Evolutionary conservation across 345 rosid species (phyloP), one percentile per base, ranked within the genome.

Genomic region (Aethionema arabicum): DNA sequence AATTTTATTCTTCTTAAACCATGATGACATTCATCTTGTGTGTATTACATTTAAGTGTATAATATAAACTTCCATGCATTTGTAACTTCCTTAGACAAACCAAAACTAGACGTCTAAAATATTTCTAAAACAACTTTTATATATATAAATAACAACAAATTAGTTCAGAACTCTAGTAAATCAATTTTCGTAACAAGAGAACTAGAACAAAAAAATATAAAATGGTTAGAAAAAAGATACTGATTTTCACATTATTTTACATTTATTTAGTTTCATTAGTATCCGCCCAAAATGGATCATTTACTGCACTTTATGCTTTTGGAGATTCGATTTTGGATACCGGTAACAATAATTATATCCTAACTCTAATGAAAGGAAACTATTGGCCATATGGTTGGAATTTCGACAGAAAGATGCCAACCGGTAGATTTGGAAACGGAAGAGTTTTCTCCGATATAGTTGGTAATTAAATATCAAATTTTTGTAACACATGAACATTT

Each of bases 321-420:
- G 91, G 96, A 6, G 91, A 88, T 61, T 88, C 96, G 21, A 72
- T 83, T 1, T 60, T 82, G 5, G 91, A 83, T 71, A 60, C 91
- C 0, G 87, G 96, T 11, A 88, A 88, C 75, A 85, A 88, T 76
- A 83, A 85, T 58, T 2, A 49, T 7, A 55, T 80, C 11, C 0
- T 4, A 4, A 83, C 89, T 5, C 10, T 72, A 2, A 40, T 69
- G 13, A 83, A 68, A 73, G 74, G 79, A 64, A 74, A 83, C 35
- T 66, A 70, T 36, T 75, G 74, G 46, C 95, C 92, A 0, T 88
- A 88, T 36, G 96, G 96, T 0, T 66, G 72, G 32, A 82, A 78
- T 63, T 79, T 73, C 47, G 4, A 6, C 3, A 70, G 76, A 13
- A 70, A 61, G 52, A 2, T 21, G 0, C 69, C 96, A 0, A 80